Base-by-base conservation (phyloP, 371 early-diverging fungal genomes). In the Mortierella sp. region DNA sequence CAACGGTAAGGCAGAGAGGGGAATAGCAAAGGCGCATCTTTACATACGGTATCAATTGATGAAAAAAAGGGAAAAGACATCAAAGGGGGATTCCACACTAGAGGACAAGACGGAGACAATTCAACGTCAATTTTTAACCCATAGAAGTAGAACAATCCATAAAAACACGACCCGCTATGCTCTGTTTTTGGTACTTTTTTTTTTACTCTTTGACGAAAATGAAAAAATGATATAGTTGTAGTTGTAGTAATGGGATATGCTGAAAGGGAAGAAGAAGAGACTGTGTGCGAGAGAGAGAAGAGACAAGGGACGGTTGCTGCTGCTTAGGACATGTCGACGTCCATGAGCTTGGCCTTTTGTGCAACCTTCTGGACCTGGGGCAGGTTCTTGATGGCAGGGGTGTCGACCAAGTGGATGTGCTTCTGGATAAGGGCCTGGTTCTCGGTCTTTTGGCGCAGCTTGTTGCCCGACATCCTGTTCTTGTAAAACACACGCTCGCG, bases 401-500 rank as follows among this genome's bases (percentile, higher is more conserved):
- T 88, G 64, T 90, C 90, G 64, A 94, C 91, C 78, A 98, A 89
- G 76, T 97, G 95, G 85, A 97, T 94, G 83, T 95, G 94, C 85
- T 91, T 93, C 81, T 96, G 92, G 70, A 98, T 90, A 61, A 94
- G 89, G 68, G 89, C 88, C 77, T 96, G 86, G 83, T 94, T 92
- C 74, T 94, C 91, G 67, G 87, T 89, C 85, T 88, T 91, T 73
- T 96, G 96, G 70, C 87, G 89, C 68, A 95, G 92, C 85, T 92
- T 91, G 85, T 95, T 95, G 70, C 93, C 95, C 58, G 91, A 86
- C 95, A 96, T 95, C 79, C 95, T 91, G 87, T 93, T 95, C 90
- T 93, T 93, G 86, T 90, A 94, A 90, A 96, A 97, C 45, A 94
- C 96, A 68, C 94, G 90, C 86, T 98, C 98, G 83, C 99, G 92